A percentile compares a stretch with the other conserved stretches of the same genome.
phyloP scores from a whole-genome alignment of 257 asterid species.

The Nicotiana sylvestris region DNA sequence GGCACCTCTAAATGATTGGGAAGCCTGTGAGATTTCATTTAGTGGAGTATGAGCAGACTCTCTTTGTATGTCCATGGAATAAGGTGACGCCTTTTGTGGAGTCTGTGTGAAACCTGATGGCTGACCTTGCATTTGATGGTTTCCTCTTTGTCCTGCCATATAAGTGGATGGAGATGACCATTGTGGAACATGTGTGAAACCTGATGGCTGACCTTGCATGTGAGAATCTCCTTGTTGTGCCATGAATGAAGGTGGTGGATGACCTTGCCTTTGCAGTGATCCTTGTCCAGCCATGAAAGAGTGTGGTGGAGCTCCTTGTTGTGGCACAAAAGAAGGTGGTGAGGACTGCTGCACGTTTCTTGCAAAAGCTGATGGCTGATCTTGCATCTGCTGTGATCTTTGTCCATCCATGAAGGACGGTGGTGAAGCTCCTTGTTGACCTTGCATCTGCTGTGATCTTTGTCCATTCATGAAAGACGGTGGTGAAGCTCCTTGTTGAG shows the following conservation, averaged over 20 bases:
- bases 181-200: conserved; percentile 9
- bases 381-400: neutral
- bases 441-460: neutral
- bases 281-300: conserved; percentile 10
- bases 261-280: conserved; percentile 8
- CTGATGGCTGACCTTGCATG: conserved; percentile 4
- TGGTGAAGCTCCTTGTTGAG: neutral
- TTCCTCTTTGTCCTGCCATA: conserved; percentile 13
- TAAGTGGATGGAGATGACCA: conserved; percentile 6
- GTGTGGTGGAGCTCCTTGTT: neutral
- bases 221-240: conserved; percentile 14
- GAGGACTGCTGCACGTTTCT: conserved; percentile 8
- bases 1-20: conserved; percentile 1
- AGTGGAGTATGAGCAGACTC: neutral
- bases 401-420: neutral
- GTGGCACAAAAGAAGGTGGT: neutral
- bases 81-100: conserved; percentile 1
- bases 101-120: conserved; percentile 10
- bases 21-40: conserved; percentile 5
- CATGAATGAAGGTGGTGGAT: neutral
- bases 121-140: conserved; percentile 32
- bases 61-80: conserved; percentile 3
- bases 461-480: neutral
- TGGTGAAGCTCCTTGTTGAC: neutral
- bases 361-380: conserved; percentile 7